Conservation (phyloP, 805 yeast species). For the Barnettozyma siamensis region DNA sequence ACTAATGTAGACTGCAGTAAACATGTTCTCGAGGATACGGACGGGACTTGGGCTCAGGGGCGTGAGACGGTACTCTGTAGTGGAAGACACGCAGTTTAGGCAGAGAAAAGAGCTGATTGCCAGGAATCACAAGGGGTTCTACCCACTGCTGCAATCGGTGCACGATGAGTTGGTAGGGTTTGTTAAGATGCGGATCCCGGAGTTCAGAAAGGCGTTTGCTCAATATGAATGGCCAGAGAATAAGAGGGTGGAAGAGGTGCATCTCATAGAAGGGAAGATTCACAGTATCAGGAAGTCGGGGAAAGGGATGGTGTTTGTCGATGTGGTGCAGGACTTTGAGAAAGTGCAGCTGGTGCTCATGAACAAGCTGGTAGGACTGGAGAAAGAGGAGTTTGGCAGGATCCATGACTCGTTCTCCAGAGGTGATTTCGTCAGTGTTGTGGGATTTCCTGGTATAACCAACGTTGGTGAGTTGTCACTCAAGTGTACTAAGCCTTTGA, state of each 20-base stretch:
- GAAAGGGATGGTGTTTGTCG: constrained; percentile 63
- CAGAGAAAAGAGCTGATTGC: constrained; percentile 5
- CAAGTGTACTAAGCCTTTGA: constrained; percentile 44
- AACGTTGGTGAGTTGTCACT: constrained; percentile 75
- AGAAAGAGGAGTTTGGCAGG: constrained; percentile 36
- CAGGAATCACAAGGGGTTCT: constrained; percentile 12
- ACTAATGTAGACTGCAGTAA: too few species aligned
- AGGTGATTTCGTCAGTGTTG: constrained; percentile 67
- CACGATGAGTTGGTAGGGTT: constrained; percentile 6
- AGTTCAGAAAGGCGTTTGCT: constrained; percentile 30
- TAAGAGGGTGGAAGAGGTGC: constrained; percentile 20
- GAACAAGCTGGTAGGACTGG: constrained; percentile 39
- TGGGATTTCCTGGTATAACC: constrained; percentile 72
- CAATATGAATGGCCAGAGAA: constrained; percentile 19
- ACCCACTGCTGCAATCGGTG: constrained; percentile 21
- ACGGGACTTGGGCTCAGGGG: too few species aligned
- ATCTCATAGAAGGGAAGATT: constrained; percentile 49
- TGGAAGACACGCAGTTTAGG: too few species aligned
- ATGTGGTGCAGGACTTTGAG: constrained; percentile 52
- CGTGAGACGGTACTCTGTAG: too few species aligned
- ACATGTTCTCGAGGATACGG: too few species aligned
- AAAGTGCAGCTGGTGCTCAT: constrained; percentile 60
- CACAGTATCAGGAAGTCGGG: constrained; percentile 57
- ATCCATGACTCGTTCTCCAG: constrained; percentile 40
- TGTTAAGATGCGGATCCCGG: constrained; percentile 29